Percentiles rank a stretch among this genome's conserved stretches.
These are phyloP conservation scores for Colletotrichum neosansevieriae DNA, from an alignment of 2,329 filamentous ascomycete species.

Conservation along the genomic window DNA sequence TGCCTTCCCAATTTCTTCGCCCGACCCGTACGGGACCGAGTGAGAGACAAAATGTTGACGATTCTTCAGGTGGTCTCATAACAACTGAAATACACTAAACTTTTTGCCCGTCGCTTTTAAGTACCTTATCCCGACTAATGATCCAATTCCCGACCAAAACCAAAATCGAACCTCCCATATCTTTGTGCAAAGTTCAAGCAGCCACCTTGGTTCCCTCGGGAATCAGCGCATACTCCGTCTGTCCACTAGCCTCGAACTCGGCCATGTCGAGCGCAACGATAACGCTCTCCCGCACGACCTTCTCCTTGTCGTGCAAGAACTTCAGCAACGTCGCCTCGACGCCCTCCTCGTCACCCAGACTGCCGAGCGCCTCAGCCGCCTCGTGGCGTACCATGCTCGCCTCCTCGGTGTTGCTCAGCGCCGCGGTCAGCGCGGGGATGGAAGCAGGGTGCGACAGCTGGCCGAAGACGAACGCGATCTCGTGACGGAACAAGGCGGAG, in stretches of 20 bases:
- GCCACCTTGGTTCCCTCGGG: slow-evolving; percentile 68
- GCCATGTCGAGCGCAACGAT: slow-evolving; percentile 98
- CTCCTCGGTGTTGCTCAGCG: slow-evolving; percentile 83
- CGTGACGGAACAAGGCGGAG: slow-evolving; percentile 95
- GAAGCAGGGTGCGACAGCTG: slow-evolving; percentile 97
- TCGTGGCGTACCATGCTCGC: slow-evolving; percentile 98
- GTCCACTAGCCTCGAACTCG: slow-evolving; percentile 90
- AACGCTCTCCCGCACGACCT: slow-evolving; percentile 93
- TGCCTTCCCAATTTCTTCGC: slow-evolving; percentile 15
- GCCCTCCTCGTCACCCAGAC: slow-evolving; percentile 91
- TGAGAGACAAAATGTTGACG: slow-evolving; percentile 43
- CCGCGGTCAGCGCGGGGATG: slow-evolving; percentile 86
- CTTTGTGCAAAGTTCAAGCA: slow-evolving; percentile 46
- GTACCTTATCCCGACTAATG: slow-evolving; percentile 39
- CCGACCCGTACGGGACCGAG: slow-evolving; percentile 1
- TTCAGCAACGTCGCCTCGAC: slow-evolving; percentile 87
- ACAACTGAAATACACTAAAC: slow-evolving; percentile 62
- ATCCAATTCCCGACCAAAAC: slow-evolving; percentile 36
- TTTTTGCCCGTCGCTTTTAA: slow-evolving; percentile 37
- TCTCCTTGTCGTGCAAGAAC: slow-evolving; percentile 91
- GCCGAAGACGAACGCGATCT: slow-evolving; percentile 98
- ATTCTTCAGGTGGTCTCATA: slow-evolving; percentile 63
- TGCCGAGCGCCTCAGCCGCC: slow-evolving; percentile 94
- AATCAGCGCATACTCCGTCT: slow-evolving; percentile 92
- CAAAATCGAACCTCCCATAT: slow-evolving; percentile 6